A percentile compares a stretch with the other conserved stretches of the same genome.
These are phyloP conservation scores for Russula olivacea DNA, from an alignment of 768 basidiomycete species.

Conservation along the genomic window DNA sequence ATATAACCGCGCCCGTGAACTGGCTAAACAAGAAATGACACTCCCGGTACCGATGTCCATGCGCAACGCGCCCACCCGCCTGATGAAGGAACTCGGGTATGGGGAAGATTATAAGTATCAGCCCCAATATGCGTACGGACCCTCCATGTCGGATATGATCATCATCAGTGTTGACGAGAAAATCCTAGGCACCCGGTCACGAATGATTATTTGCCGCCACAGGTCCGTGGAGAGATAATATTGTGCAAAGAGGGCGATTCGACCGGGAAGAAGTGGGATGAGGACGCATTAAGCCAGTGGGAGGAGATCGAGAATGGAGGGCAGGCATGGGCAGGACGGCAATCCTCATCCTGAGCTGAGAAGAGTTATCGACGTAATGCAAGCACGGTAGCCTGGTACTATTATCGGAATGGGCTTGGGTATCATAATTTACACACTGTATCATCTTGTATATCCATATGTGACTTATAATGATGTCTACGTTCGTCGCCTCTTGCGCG, in stretches of 20 bases:
- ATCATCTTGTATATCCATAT: conserved; percentile 7
- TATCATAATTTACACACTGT: background rate
- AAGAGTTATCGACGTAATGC: background rate
- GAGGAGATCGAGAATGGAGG: conserved; percentile 42
- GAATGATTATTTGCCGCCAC: conserved; percentile 46
- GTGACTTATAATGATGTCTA: conserved; percentile 5
- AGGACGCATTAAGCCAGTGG: conserved; percentile 41
- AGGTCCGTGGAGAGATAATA: conserved; percentile 37
- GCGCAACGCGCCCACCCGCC: conserved; percentile 71
- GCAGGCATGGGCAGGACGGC: conserved; percentile 34
- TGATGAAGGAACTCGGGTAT: conserved; percentile 53
- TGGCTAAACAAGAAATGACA: conserved; percentile 48
- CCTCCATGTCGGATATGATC: background rate
- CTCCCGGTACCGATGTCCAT: conserved; percentile 64
- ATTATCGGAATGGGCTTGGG: background rate
- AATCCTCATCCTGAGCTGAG: background rate
- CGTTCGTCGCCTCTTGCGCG: conserved; percentile 15
- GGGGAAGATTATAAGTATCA: conserved; percentile 47
- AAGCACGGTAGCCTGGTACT: background rate
- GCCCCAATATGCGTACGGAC: conserved; percentile 39
- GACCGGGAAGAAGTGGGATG: conserved; percentile 43
- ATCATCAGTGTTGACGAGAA: background rate
- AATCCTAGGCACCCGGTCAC: conserved; percentile 44
- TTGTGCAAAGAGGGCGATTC: conserved; percentile 35
- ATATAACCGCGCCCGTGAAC: conserved; percentile 60